Evolutionary conservation across 2,329 filamentous ascomycete genomes (phyloP), one percentile per base, ranked within the genome.

Genomic region (Hirsutella minnesotensis): DNA sequence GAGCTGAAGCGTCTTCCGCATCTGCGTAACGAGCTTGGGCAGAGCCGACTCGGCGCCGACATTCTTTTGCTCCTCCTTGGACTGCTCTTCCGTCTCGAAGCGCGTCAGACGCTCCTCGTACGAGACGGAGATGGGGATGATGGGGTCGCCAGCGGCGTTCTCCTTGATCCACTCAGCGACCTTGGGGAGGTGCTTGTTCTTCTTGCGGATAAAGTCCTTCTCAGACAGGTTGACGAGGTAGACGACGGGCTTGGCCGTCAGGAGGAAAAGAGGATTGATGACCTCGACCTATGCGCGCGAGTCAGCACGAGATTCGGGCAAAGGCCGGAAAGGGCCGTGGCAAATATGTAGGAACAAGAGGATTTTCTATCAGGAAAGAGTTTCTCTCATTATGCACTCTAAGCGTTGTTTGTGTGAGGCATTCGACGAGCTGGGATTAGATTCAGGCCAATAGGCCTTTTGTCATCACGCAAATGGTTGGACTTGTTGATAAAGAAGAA

Each of bases 351-450:
- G 36, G 18, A 51, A 40, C 34, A 35, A 34, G 38, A 35, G 40
- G 42, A 46, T 49, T 43, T 55, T 46, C 46, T 52, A 67, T 86
- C 84, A 87, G 84, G 79, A 63, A 69, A 68, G 73, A 77, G 69
- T 73, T 85, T 74, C 83, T 95, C 88, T 94, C 90, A 95, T 68
- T 62, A 79, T 77, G 74, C 73, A 74, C 83, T 86, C 83, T 73
- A 59, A n/a, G 75, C 76, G 79, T 86, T 79, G 67, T 69, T 69
- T 66, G 69, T 63, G 68, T 75, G 80, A 85, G 83, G 78, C 76
- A 79, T 82, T 96, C 90, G 83, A 95, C 84, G 92, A 98, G 92
- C 92, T 98, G 92, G 92, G 92, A 86, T 94, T 89, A 86, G 72
- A 84, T 73, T 88, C 84, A 84, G 89, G 87, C 86, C 76, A 68